phyloP scores from a whole-genome alignment of 192 early-diverging fungal species.

The Umbelopsis ramanniana region DNA sequence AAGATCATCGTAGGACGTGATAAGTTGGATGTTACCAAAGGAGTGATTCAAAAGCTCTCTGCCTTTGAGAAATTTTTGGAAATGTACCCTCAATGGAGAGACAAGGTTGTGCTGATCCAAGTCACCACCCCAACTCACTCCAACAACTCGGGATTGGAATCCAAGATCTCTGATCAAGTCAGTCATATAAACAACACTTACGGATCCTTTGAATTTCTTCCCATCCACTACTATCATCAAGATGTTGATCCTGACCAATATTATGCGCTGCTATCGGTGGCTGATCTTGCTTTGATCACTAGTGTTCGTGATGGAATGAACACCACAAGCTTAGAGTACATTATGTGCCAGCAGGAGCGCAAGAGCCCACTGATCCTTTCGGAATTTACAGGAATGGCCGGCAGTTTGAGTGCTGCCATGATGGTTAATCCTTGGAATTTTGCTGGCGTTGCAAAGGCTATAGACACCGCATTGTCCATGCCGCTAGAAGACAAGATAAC shows the following conservation, averaged over 20 bases:
- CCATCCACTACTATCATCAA: slow-evolving; percentile 92
- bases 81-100: slow-evolving; percentile 89
- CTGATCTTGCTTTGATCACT: slow-evolving; percentile 94
- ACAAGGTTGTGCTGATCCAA: slow-evolving; percentile 93
- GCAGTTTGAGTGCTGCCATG: slow-evolving; percentile 75
- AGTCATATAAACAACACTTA: slow-evolving; percentile 92
- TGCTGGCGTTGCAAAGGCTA: slow-evolving; percentile 75
- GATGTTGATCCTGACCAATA: slow-evolving; percentile 95
- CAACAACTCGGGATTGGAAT: slow-evolving; percentile 70
- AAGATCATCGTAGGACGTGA: slow-evolving; percentile 97
- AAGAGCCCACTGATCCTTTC: slow-evolving; percentile 88
- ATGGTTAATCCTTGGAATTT: slow-evolving; percentile 93
- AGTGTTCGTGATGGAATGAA: slow-evolving; percentile 97
- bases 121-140: slow-evolving; percentile 87
- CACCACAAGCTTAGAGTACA: slow-evolving; percentile 91
- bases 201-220: slow-evolving; percentile 94
- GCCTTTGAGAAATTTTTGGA: slow-evolving; percentile 93
- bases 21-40: slow-evolving; percentile 92
- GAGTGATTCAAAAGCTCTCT: slow-evolving; percentile 93
- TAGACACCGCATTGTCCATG: slow-evolving; percentile 74
- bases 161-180: slow-evolving; percentile 90
- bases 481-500: slow-evolving; percentile 62
- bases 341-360: slow-evolving; percentile 89
- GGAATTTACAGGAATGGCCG: slow-evolving; percentile 96
- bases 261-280: slow-evolving; percentile 88